Evolutionary conservation across 352 stramenopile species (phyloP), one percentile per base, ranked within the genome.

Genomic region (Globisporangium splendens): DNA sequence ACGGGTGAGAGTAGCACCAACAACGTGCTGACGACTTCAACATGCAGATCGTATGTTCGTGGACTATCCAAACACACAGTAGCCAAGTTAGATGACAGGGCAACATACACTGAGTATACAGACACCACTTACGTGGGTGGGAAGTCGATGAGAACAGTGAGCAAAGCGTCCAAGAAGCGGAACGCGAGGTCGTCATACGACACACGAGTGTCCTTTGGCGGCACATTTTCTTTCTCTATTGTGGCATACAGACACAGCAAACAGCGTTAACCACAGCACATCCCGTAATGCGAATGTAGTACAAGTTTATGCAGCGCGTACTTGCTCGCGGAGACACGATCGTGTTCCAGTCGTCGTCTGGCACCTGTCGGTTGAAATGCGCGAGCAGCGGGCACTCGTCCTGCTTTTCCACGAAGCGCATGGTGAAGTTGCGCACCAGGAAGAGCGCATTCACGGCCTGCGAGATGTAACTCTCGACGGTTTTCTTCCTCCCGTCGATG

Each of bases 1-100:
- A 88, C 76, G 1, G 83, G 75, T 1, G 83, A 77, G 4, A 91
- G 64, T 17, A 94, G 69, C 41, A 89, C 78, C 14, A 94, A 69
- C 22, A 94, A 52, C 28, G 69, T 85, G 53, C 80, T 94, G 15
- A 94, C 59, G 3, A 87, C 68, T 72, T 92, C 84, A n/a, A 91
- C 68, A 44, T 91, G 79, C 33, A 94, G 46, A 22, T 89, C 82
- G 54, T 91, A 84, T 28, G 82, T 92, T 24, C 74, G 67, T 7
- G 59, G 22, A 3, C 70, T 79, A 53, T 50, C 10, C 22, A 61
- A n/a, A n/a, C 18, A n/a, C 66, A 24, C 22, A n/a, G n/a, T n/a
- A n/a, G 43, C 20, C 24, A 35, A 6, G 11, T 22, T 13, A 43
- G 6, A 1, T 35, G 6, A 47, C n/a, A 12, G 10, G n/a, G 15